Evolutionary conservation across 768 basidiomycete genomes (phyloP).

Genomic region (Psilocybe tampanensis): DNA sequence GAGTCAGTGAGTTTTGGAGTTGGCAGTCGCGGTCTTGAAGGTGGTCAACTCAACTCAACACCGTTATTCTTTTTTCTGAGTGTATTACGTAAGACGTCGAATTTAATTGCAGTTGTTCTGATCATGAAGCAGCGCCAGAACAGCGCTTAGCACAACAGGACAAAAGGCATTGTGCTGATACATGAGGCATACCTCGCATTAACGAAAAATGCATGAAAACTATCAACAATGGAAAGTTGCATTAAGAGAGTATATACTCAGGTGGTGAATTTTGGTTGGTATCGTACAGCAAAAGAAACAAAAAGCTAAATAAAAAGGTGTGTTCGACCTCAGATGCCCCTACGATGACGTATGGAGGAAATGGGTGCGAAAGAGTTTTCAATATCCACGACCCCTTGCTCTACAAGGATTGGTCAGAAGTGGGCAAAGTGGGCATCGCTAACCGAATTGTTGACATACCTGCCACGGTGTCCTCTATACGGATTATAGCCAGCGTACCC

Average conservation of each 20-base stretch:
- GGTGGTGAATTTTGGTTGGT: conserved; percentile 18
- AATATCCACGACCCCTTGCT: conserved; percentile 74
- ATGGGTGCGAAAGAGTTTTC: conserved; percentile 6
- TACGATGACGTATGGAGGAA: neutral
- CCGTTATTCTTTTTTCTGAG: neutral
- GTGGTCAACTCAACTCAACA: neutral
- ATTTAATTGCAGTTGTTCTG: too few species aligned
- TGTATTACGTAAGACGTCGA: conserved; percentile 20
- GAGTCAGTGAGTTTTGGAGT: too few species aligned
- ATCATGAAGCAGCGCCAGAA: too few species aligned
- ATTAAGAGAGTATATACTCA: conserved; percentile 19
- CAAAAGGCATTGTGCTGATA: too few species aligned
- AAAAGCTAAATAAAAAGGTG: conserved; percentile 1
- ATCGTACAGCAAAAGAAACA: conserved; percentile 21
- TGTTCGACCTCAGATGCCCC: neutral
- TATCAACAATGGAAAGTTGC: conserved; percentile 6
- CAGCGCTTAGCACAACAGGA: too few species aligned
- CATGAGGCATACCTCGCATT: too few species aligned
- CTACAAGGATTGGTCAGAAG: conserved; percentile 19
- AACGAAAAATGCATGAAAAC: too few species aligned
- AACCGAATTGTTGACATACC: conserved; percentile 48
- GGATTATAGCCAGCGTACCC: conserved; percentile 59
- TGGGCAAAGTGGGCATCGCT: neutral
- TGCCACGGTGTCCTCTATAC: conserved; percentile 70
- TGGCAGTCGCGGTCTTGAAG: neutral